Evolutionary conservation across 805 yeast genomes (phyloP), one percentile per base, ranked within the genome.

Genomic region (Zygosaccharomyces rouxii): DNA sequence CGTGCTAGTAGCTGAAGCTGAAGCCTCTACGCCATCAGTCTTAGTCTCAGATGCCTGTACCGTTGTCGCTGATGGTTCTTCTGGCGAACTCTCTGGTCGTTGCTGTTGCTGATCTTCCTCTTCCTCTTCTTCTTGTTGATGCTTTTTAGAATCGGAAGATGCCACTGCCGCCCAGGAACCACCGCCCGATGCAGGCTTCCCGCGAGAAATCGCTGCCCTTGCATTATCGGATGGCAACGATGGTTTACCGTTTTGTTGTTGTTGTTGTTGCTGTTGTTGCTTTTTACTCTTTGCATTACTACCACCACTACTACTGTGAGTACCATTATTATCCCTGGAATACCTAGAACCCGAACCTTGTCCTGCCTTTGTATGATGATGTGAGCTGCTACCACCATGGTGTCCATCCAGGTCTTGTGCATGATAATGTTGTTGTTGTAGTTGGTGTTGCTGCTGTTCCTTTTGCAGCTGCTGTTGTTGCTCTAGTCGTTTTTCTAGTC

Each of bases 131-230:
- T 43, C 35, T 9, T 31, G 44, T 7, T 31, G 47, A 22, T 46
- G 48, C 42, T 50, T 53, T 40, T 50, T 52, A 42, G 47, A 25
- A 30, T 59, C 59, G n/a, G 55, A 44, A 16, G 70, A 53, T 26
- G 67, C 63, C 31, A 64, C 62, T 25, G 66, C 63, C 25, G 75
- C 74, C 73, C 74, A 71, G 28, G 78, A 64, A 23, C 57, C 51
- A 23, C 60, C 55, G 22, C 58, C 52, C 19, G 60, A 52, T 4
- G 57, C 58, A 21, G 65, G 47, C 47, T 63, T 60, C 16, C 63
- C 52, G 44, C 60, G 62, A 14, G 63, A 55, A 40, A 59, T 59
- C 7, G 62, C 46, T 5, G 70, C 55, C 31, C 55, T 55, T 31
- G 60, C 30, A 23, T 65, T 53, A 25, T 69, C 55, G 21, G 63